Base-by-base conservation (phyloP, 768 basidiomycete species). In the Mycena chlorophos region DNA sequence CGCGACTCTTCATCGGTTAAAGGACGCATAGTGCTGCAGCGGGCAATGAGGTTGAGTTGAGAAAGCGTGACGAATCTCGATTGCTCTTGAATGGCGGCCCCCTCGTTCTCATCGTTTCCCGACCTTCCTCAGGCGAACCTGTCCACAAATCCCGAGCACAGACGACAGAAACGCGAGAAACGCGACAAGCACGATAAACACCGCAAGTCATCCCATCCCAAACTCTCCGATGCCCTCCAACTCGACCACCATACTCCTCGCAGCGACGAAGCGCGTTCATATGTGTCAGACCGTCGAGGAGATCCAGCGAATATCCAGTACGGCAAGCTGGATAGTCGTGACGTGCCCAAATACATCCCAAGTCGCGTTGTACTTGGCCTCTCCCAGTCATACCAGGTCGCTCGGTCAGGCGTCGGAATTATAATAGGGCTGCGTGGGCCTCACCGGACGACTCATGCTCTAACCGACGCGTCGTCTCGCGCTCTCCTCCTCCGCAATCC, bases 1-100 rank as follows among this genome's bases (percentile, higher is more conserved):
- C 97, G 97, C 65, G 92, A 96, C 74, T 99, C 96, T 56, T 97
- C 94, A 71, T 98, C 92, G 23, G 96, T 98, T 49, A 98, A 78
- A 20, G 96, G 96, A 8, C 96, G 88, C 96, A 98, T 97, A 17
- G 47, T 8, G 28, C 19, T 10, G 34, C 6, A 25, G 30, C 19
- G 5, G 28, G 13, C 45, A 28, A 52, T 4, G 4, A 39, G 27
- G 52, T 51, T n/a, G n/a, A n/a, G n/a, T n/a, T n/a, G n/a, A n/a
- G n/a, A n/a, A n/a, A n/a, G n/a, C n/a, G n/a, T n/a, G n/a, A n/a
- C n/a, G n/a, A n/a, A n/a, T n/a, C n/a, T n/a, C n/a, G n/a, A n/a
- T n/a, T n/a, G n/a, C n/a, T n/a, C n/a, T n/a, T n/a, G n/a, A n/a
- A n/a, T n/a, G n/a, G 20, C n/a, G 54, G 57, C 56, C 66, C 83